Conservation (phyloP, 805 yeast species). For the Metschnikowia lachancei region DNA sequence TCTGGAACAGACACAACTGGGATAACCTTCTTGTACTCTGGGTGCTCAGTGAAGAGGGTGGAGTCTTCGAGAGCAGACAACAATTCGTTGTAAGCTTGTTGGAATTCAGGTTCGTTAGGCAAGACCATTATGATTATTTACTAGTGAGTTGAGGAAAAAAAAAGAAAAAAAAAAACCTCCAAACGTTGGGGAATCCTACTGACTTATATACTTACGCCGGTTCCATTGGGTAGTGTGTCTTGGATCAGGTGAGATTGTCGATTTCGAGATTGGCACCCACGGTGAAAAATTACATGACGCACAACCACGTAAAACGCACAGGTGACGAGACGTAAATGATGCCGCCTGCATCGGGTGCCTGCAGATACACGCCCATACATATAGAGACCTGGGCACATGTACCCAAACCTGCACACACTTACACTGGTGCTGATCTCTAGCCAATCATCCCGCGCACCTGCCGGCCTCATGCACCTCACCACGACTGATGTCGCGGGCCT, state of each 20-base stretch:
- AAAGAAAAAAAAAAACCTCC: background rate
- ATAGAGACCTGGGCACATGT: too few species aligned
- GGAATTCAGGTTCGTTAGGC: conserved; percentile 96
- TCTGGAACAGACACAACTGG: conserved; percentile 94
- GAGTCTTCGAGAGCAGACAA: conserved; percentile 86
- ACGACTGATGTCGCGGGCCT: conserved; percentile 15
- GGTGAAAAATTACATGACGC: background rate
- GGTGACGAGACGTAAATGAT: background rate
- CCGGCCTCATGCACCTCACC: background rate
- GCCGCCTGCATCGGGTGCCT: background rate
- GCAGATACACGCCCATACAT: too few species aligned
- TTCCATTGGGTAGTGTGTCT: background rate
- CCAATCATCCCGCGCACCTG: conserved; percentile 12
- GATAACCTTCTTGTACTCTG: conserved; percentile 83
- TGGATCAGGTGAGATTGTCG: background rate
- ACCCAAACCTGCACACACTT: background rate
- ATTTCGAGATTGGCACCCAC: background rate
- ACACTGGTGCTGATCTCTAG: conserved; percentile 13
- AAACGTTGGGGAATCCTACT: background rate
- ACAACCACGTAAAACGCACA: too few species aligned
- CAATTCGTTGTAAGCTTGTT: conserved; percentile 96
- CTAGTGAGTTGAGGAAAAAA: background rate
- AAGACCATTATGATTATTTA: conserved; percentile 54
- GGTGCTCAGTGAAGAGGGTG: conserved; percentile 82
- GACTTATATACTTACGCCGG: background rate